Evolutionary conservation across 108 stramenopile genomes (phyloP).

Genomic region (Craspedostauros australis): DNA sequence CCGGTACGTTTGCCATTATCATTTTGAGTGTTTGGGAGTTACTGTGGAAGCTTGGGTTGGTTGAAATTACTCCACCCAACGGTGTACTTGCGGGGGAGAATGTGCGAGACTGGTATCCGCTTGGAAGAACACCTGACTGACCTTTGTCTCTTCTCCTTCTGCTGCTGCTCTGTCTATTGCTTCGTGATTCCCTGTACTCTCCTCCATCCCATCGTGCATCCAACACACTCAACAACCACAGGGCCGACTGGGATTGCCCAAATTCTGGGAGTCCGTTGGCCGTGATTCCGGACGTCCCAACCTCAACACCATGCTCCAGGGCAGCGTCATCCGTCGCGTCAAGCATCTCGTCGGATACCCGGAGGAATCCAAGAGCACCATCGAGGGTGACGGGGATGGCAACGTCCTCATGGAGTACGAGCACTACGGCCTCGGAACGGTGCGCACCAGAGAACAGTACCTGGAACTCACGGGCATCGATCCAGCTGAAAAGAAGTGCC

Average conservation of each 20-base stretch:
- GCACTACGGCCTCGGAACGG: constrained; percentile 51
- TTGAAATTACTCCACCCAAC: background rate
- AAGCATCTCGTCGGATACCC: constrained; percentile 73
- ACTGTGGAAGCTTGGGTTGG: too few relatives aligned
- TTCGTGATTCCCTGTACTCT: background rate
- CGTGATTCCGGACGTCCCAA: constrained; percentile 56
- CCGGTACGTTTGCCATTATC: constrained; percentile 40
- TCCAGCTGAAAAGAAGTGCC: constrained; percentile 30
- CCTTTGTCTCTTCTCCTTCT: background rate
- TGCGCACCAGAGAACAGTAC: constrained; percentile 46
- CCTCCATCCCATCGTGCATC: background rate
- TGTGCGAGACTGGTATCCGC: background rate
- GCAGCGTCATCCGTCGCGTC: constrained; percentile 54
- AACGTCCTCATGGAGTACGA: constrained; percentile 42
- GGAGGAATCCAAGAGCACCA: constrained; percentile 23
- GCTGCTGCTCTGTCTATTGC: background rate
- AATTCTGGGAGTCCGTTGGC: constrained; percentile 91
- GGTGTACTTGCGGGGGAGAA: background rate
- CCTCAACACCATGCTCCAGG: constrained; percentile 42
- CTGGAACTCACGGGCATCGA: constrained; percentile 55
- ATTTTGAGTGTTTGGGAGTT: background rate
- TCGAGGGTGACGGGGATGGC: constrained; percentile 22
- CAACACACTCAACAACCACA: background rate
- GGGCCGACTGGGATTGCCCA: constrained; percentile 54
- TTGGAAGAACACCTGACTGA: background rate